Evolutionary conservation across 169 alveolate species (phyloP), one percentile per base, ranked within the genome.

Genomic region (Eimeria necatrix): DNA sequence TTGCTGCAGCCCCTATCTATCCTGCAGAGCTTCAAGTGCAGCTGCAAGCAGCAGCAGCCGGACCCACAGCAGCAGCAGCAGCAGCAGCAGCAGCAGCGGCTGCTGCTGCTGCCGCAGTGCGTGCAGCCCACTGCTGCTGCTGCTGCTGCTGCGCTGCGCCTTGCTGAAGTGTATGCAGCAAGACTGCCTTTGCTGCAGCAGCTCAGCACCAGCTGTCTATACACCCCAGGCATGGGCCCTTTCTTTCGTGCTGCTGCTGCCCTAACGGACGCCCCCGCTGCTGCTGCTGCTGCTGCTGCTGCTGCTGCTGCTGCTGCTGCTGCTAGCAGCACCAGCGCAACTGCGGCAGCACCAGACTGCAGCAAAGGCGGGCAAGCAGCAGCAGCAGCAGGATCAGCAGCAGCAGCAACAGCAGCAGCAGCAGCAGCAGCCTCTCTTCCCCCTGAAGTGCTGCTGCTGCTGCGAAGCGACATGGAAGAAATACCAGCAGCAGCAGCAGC

Each of bases 131-230:
- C 76, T 14, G 76, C 26, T 64, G 76, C 76, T 64, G 76, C 20
- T 20, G 32, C 20, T 64, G 14, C 76, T 64, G 76, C 76, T 64
- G 76, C 76, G 9, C 41, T 64, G 76, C 76, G 76, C 32, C 76
- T 64, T 64, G 76, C 76, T n/a, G 76, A 64, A 64, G 76, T 64
- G 76, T 64, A 64, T n/a, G 26, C 26, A 8, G 76, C 76, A 9
- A 9, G 76, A 24, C 76, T 64, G 76, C 76, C 76, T 5, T 9
- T 14, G 76, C 76, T 64, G 76, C 14, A n/a, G 76, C 76, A 20
- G 41, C 20, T 10, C 76, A 64, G 76, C 76, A 64, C 76, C 41
- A 9, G 26, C 41, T 64, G 76, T 20, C 26, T 9, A 14, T 64
- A 64, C 26, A 64, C 26, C 26, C 76, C 76, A 8, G 76, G 32